Base-by-base conservation (phyloP, 1,284 basidiomycete species). In the Naganishia albida region DNA sequence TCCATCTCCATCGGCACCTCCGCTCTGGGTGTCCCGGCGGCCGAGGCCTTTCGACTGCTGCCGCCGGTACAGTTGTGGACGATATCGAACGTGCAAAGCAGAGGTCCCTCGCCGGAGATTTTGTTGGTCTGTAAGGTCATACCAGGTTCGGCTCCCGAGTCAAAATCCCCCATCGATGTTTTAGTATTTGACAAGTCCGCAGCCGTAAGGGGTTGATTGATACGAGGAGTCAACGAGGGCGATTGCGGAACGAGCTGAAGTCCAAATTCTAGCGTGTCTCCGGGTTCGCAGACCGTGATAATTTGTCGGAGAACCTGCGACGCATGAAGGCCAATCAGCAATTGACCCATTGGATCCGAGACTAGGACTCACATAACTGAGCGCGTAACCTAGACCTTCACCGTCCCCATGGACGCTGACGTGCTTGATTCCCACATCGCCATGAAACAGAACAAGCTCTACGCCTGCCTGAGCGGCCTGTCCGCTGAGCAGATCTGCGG, bases 231-330 rank as follows among this genome's bases (percentile, higher is more conserved):
- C 63, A 70, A 56, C 0, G 74, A 74, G 0, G 74, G 74, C 0
- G 73, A 75, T 57, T 75, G 78, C 2, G 80, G 75, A 2, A 83
- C 81, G 60, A 92, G 82, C 69, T 86, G 85, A n/a, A 96, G 83
- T 4, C 93, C 91, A 54, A 96, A 80, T 73, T 95, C 92, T 57
- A 97, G 84, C n/a, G 88, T 87, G 72, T 94, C 92, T 4, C 90
- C 90, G 50, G 77, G 80, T 54, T 80, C 79, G 3, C 90, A 82
- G 34, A 86, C 86, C 39, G 82, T 80, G 38, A 96, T 80, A 48
- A 95, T 83, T 82, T 94, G 93, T 23, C 91, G 88, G 50, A 93
- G 78, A 64, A 94, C 83, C 92, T 96, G 72, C 2, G 13, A 63
- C 68, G 44, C 54, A 65, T 73, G 60, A 72, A 70, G 70, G 67